Evolutionary conservation across 805 yeast species (phyloP).

Genomic region (Zygosaccharomyces lentus): DNA sequence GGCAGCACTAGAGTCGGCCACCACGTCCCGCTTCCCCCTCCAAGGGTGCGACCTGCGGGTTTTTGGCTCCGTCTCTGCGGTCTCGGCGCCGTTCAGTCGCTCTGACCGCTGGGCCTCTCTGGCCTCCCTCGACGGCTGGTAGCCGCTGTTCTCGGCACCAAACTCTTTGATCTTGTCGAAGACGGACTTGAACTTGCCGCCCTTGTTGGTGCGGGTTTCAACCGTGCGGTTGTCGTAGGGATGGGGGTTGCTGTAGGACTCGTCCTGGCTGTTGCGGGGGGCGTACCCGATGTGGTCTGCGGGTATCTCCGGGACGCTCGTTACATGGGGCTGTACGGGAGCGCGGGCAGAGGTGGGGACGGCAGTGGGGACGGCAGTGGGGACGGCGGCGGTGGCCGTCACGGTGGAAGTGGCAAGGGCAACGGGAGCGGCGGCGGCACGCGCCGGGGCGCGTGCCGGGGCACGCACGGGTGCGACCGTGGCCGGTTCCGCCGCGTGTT

Average conservation of each 20-base stretch:
- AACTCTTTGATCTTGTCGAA: slow-evolving; percentile 32
- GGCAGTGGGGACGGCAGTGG: no score
- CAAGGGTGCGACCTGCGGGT: background rate
- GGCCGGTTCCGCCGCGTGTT: no score
- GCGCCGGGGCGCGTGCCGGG: background rate
- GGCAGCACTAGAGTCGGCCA: background rate
- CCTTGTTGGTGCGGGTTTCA: slow-evolving; percentile 5
- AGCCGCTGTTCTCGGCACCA: slow-evolving; percentile 34
- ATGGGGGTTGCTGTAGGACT: background rate
- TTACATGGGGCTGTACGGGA: background rate
- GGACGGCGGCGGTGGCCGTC: no score
- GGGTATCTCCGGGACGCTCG: background rate
- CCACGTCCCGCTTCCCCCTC: background rate
- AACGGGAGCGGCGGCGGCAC: background rate
- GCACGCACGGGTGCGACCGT: background rate
- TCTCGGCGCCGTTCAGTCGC: background rate
- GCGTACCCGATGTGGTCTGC: background rate
- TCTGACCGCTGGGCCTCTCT: background rate
- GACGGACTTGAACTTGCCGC: slow-evolving; percentile 25
- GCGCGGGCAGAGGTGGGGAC: no score
- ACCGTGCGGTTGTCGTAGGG: background rate
- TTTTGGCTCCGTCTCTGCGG: background rate
- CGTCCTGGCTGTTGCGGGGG: background rate
- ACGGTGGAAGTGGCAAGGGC: background rate
- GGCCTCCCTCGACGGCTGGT: slow-evolving; percentile 21